Evolutionary conservation across 2,329 filamentous ascomycete species (phyloP).

Genomic region (Verticillium zaregamsianum): DNA sequence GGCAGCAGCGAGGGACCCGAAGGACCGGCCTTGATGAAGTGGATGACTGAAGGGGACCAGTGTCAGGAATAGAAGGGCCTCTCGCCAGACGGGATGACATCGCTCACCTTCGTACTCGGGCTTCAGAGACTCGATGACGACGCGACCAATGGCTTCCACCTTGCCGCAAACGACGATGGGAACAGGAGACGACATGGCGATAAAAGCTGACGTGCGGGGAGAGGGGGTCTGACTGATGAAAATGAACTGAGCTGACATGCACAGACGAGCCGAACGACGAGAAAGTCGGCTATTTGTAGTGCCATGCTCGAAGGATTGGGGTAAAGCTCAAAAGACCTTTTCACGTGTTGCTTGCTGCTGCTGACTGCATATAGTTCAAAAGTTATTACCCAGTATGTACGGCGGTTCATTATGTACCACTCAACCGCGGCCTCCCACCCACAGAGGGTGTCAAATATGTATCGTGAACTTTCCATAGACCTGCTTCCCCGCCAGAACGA

Average conservation of each 20-base stretch:
- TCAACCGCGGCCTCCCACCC: neutral
- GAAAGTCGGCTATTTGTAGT: neutral
- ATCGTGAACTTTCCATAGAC: neutral
- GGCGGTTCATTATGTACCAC: neutral
- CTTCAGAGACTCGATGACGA: constrained; percentile 18
- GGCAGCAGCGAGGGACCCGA: constrained; percentile 12
- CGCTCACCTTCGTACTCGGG: constrained; percentile 20
- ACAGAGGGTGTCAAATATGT: neutral
- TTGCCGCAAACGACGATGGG: constrained; percentile 20
- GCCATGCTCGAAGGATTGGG: neutral
- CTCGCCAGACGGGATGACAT: neutral
- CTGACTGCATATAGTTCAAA: neutral
- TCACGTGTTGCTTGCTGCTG: neutral
- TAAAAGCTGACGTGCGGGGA: neutral
- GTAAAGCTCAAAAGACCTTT: neutral
- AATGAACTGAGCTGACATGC: neutral
- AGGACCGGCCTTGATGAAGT: constrained; percentile 9
- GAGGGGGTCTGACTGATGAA: neutral
- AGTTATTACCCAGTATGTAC: neutral
- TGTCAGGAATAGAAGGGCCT: neutral
- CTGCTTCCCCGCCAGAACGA: neutral
- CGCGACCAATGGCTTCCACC: constrained; percentile 15
- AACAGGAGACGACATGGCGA: neutral
- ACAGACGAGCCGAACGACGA: neutral
- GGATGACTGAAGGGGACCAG: constrained; percentile 5